Percentiles rank a stretch among this genome's conserved stretches.
Conservation (phyloP, 176 grass and related monocot genomes). For the Guadua angustifolia region DNA sequence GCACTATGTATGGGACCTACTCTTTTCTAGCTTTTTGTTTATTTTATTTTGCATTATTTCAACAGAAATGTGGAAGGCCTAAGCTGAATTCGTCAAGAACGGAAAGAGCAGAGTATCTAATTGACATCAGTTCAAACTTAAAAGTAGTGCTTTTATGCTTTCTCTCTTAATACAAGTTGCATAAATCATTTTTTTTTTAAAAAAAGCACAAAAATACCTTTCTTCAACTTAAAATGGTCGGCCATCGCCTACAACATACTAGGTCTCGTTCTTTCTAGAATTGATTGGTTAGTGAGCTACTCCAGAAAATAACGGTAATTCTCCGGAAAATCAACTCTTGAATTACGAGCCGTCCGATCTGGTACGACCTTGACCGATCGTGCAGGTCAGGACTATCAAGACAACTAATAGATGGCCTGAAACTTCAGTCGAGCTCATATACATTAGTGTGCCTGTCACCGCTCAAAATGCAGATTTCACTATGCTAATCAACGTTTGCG, state of each 20-base stretch:
- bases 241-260: not conserved
- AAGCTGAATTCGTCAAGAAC: constrained; percentile 1
- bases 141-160: too few relatives aligned
- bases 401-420: not conserved
- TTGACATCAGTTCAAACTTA: not conserved
- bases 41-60: not conserved
- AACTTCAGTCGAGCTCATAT: not conserved
- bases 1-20: not conserved
- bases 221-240: not conserved
- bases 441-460: not conserved
- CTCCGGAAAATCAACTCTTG: not conserved
- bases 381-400: not conserved
- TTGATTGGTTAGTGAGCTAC: not conserved
- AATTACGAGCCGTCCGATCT: not conserved
- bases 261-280: not conserved
- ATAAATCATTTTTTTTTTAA: too few relatives aligned
- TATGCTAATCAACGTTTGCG: not conserved
- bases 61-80: not conserved
- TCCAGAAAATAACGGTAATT: not conserved
- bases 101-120: too few relatives aligned
- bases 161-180: too few relatives aligned
- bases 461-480: not conserved
- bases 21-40: not conserved
- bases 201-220: too few relatives aligned
- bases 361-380: not conserved